Evolutionary conservation across 306 rosid genomes (phyloP), one percentile per base, ranked within the genome.

Genomic region (Trichosanthes cucumerina): DNA sequence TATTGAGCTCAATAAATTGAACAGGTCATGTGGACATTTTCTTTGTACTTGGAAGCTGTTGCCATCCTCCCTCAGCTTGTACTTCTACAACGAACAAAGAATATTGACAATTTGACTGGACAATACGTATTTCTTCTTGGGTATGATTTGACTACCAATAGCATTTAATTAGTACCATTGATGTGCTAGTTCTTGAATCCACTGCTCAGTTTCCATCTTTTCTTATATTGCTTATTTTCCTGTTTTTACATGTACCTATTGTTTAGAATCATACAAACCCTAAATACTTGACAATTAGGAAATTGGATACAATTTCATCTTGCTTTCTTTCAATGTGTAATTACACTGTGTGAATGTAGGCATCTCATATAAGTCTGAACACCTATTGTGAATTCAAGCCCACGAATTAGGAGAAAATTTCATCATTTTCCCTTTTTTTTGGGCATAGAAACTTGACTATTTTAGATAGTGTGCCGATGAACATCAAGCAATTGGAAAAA

Each of bases 51-150:
- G 90, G 98, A 93, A 90, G 98, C 98, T 38, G 93, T 93, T 21
- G 98, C 97, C 75, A 91, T 93, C 75, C 97, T 93, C 84, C 98
- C 98, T 63, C 98, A 91, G 84, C 85, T 93, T 49, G 89, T 93
- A 66, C 84, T 93, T 76, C 81, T 93, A 78, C 97, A 93, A 84
- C 88, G 96, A 82, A 93, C 98, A 11, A 88, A 94, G 85, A 93
- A 93, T 83, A 93, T 93, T 84, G 98, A 93, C 86, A 93, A 93
- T 86, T 86, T 93, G 84, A 93, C 98, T 2, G 98, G 98, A 71
- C 93, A 93, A 91, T 93, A 93, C 74, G 87, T 93, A 65, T 78
- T 93, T 80, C 96, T 91, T 63, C 97, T 93, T 52, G 98, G 97
- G 98, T 93, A 88, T 83, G 88, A 66, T 76, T 36, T 49, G 53